Evolutionary conservation across 2,329 filamentous ascomycete species (phyloP).

Genomic region (Fusarium virguliforme): DNA sequence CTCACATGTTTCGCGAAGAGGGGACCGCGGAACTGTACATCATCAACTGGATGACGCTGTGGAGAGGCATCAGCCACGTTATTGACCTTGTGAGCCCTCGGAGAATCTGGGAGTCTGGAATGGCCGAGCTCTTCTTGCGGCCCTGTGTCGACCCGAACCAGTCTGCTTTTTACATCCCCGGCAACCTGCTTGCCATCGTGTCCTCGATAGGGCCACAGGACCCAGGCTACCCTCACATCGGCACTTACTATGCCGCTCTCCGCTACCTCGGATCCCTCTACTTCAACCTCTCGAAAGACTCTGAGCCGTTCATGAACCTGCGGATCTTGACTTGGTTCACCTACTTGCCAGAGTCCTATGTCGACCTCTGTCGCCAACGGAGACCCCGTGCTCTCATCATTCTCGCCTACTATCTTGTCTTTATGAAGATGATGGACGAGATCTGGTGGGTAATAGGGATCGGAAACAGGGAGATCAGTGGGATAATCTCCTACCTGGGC

Average conservation of each 20-base stretch:
- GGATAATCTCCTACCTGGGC: background rate
- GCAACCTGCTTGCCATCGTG: background rate
- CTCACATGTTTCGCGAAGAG: conserved; percentile 10
- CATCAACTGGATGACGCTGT: conserved; percentile 4
- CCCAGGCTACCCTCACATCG: background rate
- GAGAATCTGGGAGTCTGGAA: background rate
- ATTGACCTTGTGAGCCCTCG: conserved; percentile 5
- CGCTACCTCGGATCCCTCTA: conserved; percentile 7
- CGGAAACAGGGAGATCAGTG: background rate
- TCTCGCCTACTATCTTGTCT: background rate
- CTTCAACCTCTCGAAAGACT: background rate
- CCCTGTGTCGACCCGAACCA: background rate
- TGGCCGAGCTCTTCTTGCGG: background rate
- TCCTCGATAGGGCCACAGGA: background rate
- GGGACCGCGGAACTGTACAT: background rate
- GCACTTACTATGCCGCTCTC: background rate
- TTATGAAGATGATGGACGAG: background rate
- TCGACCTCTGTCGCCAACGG: background rate
- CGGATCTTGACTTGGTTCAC: conserved; percentile 1
- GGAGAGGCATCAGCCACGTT: conserved; percentile 5
- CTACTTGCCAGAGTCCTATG: background rate
- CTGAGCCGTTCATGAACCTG: background rate
- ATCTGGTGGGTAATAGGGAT: conserved; percentile 9
- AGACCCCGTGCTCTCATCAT: background rate
- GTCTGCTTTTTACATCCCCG: conserved; percentile 2